Evolutionary conservation across 768 basidiomycete species (phyloP).

Genomic region (Boletus barrowsii): DNA sequence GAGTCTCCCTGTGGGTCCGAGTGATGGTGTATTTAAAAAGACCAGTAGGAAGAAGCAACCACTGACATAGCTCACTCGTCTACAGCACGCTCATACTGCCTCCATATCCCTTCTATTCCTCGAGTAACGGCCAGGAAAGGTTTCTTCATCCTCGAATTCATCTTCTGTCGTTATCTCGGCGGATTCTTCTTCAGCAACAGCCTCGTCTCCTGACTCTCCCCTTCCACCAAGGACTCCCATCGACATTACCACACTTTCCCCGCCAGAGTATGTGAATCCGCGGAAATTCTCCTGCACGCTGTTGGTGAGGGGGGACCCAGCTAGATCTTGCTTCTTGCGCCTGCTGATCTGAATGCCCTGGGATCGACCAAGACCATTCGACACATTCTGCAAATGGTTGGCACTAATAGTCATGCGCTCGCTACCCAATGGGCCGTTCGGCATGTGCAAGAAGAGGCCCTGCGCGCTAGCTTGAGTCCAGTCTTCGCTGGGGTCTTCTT

Average conservation of each 20-base stretch:
- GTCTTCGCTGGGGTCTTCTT: slow-evolving; percentile 68
- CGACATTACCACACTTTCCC: slow-evolving; percentile 58
- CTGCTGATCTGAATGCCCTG: slow-evolving; percentile 52
- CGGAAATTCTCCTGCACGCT: slow-evolving; percentile 96
- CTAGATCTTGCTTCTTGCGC: slow-evolving; percentile 42
- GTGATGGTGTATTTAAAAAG: slow-evolving; percentile 1
- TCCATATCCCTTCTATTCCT: slow-evolving; percentile 46
- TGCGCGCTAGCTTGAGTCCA: slow-evolving; percentile 39
- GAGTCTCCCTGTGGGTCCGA: slow-evolving; percentile 23
- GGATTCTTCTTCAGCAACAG: slow-evolving; percentile 50
- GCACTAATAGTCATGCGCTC: slow-evolving; percentile 34
- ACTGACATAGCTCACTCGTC: slow-evolving; percentile 9
- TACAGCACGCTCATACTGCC: slow-evolving; percentile 26
- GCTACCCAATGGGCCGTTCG: slow-evolving; percentile 76
- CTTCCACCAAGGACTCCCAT: slow-evolving; percentile 38
- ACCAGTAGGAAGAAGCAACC: slow-evolving; percentile 7
- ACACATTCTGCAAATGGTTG: slow-evolving; percentile 12
- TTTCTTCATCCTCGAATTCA: slow-evolving; percentile 65
- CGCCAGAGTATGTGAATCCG: slow-evolving; percentile 87
- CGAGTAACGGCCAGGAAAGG: slow-evolving; percentile 70
- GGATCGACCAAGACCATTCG: slow-evolving; percentile 15
- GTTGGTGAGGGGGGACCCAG: slow-evolving; percentile 74
- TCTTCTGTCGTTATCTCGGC: slow-evolving; percentile 64
- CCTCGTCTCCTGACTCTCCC: slow-evolving; percentile 34
- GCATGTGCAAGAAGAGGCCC: slow-evolving; percentile 46